Conservation (phyloP, 2,329 filamentous ascomycete species). For the Monosporascus cannonballus region DNA sequence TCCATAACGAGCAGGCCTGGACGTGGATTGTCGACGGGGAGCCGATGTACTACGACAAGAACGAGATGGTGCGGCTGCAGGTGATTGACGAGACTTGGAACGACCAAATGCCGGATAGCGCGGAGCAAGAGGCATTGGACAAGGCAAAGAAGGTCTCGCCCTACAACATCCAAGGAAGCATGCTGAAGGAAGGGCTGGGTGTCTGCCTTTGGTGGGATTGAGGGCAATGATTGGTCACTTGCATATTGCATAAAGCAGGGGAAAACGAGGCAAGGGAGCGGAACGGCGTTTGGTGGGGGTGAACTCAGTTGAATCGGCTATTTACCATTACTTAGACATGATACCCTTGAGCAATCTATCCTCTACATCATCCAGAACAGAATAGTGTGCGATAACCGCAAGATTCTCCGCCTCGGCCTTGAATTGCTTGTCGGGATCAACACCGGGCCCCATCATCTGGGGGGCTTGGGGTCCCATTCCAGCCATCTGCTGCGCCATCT, state of each 20-base stretch:
- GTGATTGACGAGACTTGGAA: conserved; percentile 87
- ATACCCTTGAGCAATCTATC: conserved; percentile 65
- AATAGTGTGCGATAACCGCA: conserved; percentile 90
- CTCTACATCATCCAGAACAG: conserved; percentile 83
- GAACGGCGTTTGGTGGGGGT: conserved; percentile 8
- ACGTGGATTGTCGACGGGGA: conserved; percentile 73
- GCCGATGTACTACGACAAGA: conserved; percentile 79
- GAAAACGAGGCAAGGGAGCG: neutral
- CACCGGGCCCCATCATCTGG: conserved; percentile 81
- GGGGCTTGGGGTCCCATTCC: conserved; percentile 65
- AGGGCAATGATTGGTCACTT: conserved; percentile 8
- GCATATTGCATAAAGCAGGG: conserved; percentile 8
- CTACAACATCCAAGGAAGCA: conserved; percentile 62
- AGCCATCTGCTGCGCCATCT: conserved; percentile 80
- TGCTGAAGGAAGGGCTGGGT: conserved; percentile 57
- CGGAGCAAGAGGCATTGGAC: conserved; percentile 49
- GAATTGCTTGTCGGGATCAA: conserved; percentile 95
- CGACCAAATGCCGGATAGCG: conserved; percentile 71
- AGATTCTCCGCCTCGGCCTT: conserved; percentile 89
- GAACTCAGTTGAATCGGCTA: conserved; percentile 6
- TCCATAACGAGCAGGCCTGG: conserved; percentile 73
- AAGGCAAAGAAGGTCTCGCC: conserved; percentile 57
- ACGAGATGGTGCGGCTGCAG: conserved; percentile 81
- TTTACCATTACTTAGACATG: conserved; percentile 28
- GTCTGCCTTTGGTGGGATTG: conserved; percentile 59